Conservation (phyloP, 176 grass and related monocot genomes). For the Eragrostis nindensis region DNA sequence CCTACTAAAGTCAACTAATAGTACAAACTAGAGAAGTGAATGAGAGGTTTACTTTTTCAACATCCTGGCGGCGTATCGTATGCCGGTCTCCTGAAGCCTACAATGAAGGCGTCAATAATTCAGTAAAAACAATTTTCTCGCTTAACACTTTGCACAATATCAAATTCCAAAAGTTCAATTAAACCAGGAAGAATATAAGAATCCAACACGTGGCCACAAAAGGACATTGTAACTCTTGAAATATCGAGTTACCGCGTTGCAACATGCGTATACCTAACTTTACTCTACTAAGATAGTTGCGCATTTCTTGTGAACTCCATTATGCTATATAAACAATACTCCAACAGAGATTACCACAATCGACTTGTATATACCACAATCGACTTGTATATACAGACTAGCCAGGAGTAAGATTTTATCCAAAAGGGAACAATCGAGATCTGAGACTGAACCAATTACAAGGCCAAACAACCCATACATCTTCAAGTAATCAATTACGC, state of each 20-base stretch:
- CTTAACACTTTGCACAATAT: not conserved
- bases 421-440: conserved; percentile 10
- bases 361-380: not conserved
- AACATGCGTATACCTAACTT: not conserved
- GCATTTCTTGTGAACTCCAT: not conserved
- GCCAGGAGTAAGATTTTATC: not conserved
- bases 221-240: not conserved
- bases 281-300: conserved; percentile 4
- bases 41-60: conserved; percentile 66
- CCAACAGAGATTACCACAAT: not conserved
- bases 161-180: not conserved
- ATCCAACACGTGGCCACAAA: not conserved
- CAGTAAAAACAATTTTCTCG: conserved; percentile 2
- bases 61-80: conserved; percentile 81
- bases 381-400: not conserved
- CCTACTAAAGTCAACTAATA: conserved; percentile 30
- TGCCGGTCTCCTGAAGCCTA: conserved; percentile 70
- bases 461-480: not conserved
- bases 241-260: not conserved
- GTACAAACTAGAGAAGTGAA: conserved; percentile 20
- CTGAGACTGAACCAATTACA: not conserved
- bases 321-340: not conserved
- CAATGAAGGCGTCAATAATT: conserved; percentile 32
- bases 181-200: not conserved
- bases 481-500: not conserved